These are phyloP conservation scores for Gomphus bonarii DNA, from an alignment of 1,284 basidiomycete species.

Conservation along the genomic window DNA sequence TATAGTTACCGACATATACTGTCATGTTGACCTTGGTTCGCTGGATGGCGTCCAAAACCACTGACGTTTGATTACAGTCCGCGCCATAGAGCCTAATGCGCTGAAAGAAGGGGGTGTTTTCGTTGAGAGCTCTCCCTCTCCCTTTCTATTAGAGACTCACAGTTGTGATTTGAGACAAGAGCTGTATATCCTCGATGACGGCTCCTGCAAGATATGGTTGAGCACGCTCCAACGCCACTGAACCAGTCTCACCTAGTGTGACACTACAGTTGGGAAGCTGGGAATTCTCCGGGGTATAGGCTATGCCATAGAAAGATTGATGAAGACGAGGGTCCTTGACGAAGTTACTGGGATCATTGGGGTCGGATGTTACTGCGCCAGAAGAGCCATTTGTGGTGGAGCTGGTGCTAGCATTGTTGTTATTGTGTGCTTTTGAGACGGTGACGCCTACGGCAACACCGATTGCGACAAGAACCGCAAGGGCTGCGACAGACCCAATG, in stretches of 20 bases:
- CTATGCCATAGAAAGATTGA: conserved; percentile 61
- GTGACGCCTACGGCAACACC: conserved; percentile 44
- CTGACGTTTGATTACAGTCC: conserved; percentile 47
- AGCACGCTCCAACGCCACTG: neutral
- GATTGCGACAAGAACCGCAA: conserved; percentile 35
- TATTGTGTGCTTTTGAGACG: conserved; percentile 35
- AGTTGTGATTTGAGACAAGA: conserved; percentile 48
- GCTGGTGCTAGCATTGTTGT: conserved; percentile 17
- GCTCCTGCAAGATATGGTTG: conserved; percentile 18
- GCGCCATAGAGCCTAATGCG: conserved; percentile 48
- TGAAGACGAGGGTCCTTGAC: conserved; percentile 48
- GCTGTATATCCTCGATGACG: conserved; percentile 44
- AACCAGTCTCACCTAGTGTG: conserved; percentile 27
- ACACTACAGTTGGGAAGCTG: conserved; percentile 42
- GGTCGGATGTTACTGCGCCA: conserved; percentile 35
- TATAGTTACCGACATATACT: conserved; percentile 82
- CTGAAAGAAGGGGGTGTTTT: conserved; percentile 13
- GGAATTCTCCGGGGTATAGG: conserved; percentile 57
- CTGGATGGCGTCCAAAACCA: conserved; percentile 71
- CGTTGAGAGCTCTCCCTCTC: neutral
- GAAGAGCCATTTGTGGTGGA: conserved; percentile 14
- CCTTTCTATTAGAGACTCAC: conserved; percentile 14
- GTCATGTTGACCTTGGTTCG: conserved; percentile 83
- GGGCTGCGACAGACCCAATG: conserved; percentile 31
- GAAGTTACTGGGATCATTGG: conserved; percentile 56